Percentiles rank a stretch among this genome's conserved stretches.
phyloP scores from a whole-genome alignment of 2,329 filamentous ascomycete genomes.

The Pyrenophora graminea region DNA sequence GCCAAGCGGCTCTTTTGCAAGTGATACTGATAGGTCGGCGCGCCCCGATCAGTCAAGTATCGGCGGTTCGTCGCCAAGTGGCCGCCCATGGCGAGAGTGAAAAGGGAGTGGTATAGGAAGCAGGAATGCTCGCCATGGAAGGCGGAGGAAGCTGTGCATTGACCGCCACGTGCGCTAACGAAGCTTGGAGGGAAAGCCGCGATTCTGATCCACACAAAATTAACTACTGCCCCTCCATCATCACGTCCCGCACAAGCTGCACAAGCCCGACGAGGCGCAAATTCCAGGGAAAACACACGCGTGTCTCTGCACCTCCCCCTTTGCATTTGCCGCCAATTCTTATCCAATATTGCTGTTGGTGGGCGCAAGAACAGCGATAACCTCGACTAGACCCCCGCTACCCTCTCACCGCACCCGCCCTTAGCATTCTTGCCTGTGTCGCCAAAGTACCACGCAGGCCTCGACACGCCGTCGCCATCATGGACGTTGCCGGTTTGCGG shows the following conservation, averaged over 20 bases:
- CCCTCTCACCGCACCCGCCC: conserved; percentile 26
- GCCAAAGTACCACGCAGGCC: conserved; percentile 15
- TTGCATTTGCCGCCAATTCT: conserved; percentile 16
- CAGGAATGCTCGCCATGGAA: neutral
- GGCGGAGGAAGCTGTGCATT: conserved; percentile 9
- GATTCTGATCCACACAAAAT: conserved; percentile 24
- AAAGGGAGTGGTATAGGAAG: neutral
- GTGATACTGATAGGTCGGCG: too few species aligned
- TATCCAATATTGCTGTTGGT: conserved; percentile 18
- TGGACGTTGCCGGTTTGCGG: conserved; percentile 76
- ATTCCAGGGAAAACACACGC: conserved; percentile 18
- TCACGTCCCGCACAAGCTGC: conserved; percentile 31
- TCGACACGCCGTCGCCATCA: conserved; percentile 48
- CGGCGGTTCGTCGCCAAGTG: too few species aligned
- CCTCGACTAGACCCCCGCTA: conserved; percentile 23
- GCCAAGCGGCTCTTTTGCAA: too few species aligned
- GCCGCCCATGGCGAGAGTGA: neutral
- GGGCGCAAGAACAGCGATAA: conserved; percentile 18
- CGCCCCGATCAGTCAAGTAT: too few species aligned
- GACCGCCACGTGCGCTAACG: conserved; percentile 23
- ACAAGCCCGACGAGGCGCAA: conserved; percentile 34
- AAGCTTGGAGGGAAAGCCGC: conserved; percentile 16
- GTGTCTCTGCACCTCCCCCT: conserved; percentile 14
- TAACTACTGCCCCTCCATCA: conserved; percentile 21
- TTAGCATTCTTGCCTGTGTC: conserved; percentile 10